Evolutionary conservation across 1,284 basidiomycete species (phyloP).

Genomic region (Anthracocystis setariae): DNA sequence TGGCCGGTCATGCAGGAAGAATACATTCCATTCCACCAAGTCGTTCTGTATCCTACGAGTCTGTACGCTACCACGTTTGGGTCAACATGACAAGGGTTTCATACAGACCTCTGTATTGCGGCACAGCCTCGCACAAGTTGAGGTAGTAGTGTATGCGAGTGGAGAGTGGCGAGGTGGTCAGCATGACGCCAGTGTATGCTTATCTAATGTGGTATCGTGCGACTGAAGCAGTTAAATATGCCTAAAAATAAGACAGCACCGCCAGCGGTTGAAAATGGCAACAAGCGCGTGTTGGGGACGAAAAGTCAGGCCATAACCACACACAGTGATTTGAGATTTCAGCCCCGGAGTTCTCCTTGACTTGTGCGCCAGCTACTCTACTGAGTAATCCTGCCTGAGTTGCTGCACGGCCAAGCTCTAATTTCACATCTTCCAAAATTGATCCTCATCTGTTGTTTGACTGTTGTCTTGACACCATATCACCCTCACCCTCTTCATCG

Average conservation of each 20-base stretch:
- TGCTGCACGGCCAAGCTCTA: conserved; percentile 16
- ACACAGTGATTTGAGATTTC: too few species aligned
- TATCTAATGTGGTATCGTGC: background rate
- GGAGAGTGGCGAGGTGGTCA: too few species aligned
- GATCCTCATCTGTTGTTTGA: background rate
- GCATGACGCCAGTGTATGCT: background rate
- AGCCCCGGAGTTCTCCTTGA: conserved; percentile 6
- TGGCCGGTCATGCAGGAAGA: too few species aligned
- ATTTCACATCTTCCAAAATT: conserved; percentile 11
- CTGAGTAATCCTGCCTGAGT: too few species aligned
- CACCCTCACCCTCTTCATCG: background rate
- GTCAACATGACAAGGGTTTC: too few species aligned
- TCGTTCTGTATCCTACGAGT: too few species aligned
- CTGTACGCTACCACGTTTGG: too few species aligned
- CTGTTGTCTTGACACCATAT: background rate
- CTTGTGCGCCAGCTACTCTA: too few species aligned
- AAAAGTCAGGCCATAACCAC: conserved; percentile 15
- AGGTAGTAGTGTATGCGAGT: too few species aligned
- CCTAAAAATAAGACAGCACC: conserved; percentile 19
- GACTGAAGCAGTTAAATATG: conserved; percentile 3
- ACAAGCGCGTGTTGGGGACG: background rate
- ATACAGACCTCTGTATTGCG: too few species aligned
- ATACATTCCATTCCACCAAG: too few species aligned
- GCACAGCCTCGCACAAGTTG: too few species aligned
- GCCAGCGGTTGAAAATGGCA: conserved; percentile 6